phyloP scores from a whole-genome alignment of 1,139 yeast genomes.

The Candida sojae region DNA sequence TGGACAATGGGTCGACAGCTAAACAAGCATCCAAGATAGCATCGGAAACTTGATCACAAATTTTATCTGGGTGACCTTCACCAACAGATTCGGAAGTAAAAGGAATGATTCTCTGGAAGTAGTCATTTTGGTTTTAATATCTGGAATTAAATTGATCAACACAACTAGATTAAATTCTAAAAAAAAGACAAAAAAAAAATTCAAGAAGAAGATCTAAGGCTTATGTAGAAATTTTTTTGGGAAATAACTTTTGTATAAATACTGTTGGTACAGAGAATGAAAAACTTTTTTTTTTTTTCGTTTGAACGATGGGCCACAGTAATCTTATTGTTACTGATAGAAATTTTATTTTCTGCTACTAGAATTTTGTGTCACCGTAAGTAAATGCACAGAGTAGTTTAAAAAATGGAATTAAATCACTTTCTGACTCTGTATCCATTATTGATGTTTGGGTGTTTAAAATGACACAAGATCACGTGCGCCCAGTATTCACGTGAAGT shows the following conservation, averaged over 20 bases:
- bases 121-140: constrained; percentile 17
- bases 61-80: constrained; percentile 99
- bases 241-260: constrained; percentile 1
- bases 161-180: constrained; percentile 1
- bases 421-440: constrained; percentile 7
- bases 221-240: neutral
- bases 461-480: constrained; percentile 11
- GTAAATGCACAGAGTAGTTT: neutral
- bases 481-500: neutral
- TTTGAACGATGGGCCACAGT: constrained; percentile 6
- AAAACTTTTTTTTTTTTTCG: constrained; percentile 3
- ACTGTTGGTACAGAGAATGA: neutral
- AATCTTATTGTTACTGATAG: neutral
- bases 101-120: constrained; percentile 51
- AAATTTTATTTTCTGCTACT: neutral
- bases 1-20: constrained; percentile 92
- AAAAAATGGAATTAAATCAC: neutral
- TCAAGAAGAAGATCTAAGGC: neutral
- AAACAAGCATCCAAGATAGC: constrained; percentile 98
- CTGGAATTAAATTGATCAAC: constrained; percentile 1
- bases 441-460: constrained; percentile 6
- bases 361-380: neutral
- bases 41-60: constrained; percentile 98
- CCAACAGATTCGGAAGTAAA: constrained; percentile 96
- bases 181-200: constrained; percentile 3